Evolutionary conservation across 768 basidiomycete species (phyloP).

Genomic region (Amanita polypyramis): DNA sequence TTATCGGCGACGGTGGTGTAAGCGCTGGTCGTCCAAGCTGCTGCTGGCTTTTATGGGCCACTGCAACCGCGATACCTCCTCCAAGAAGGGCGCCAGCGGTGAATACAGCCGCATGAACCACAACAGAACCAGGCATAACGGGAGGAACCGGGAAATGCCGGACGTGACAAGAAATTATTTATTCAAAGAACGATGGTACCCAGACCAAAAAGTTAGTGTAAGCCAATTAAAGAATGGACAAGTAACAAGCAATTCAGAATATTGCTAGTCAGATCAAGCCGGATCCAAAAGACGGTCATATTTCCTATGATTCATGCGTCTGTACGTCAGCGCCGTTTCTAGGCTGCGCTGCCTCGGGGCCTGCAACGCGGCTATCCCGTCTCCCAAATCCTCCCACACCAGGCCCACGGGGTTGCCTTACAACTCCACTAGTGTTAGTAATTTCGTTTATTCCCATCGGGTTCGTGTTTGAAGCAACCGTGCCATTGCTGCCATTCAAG

Average conservation of each 20-base stretch:
- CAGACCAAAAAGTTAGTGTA: not conserved
- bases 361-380: constrained; percentile 48
- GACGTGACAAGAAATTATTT: constrained; percentile 1
- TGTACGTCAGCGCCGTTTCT: constrained; percentile 74
- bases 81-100: constrained; percentile 77
- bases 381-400: constrained; percentile 64
- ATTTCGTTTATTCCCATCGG: constrained; percentile 12
- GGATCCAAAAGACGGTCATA: constrained; percentile 34
- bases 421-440: constrained; percentile 42
- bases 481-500: constrained; percentile 27
- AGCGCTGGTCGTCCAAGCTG: constrained; percentile 9
- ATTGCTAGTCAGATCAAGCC: constrained; percentile 12
- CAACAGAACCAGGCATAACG: constrained; percentile 24
- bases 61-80: constrained; percentile 53
- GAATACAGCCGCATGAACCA: constrained; percentile 64
- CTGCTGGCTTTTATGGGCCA: constrained; percentile 26
- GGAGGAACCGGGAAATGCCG: not conserved
- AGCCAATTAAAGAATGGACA: constrained; percentile 5
- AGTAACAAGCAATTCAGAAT: constrained; percentile 15
- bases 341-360: constrained; percentile 24
- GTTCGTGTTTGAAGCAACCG: not conserved
- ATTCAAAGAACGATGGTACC: not conserved
- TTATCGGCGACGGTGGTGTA: constrained; percentile 13
- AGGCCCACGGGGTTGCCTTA: constrained; percentile 82
- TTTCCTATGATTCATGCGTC: constrained; percentile 81